Evolutionary conservation across 129 eudicot species (phyloP).

Genomic region (Flaveria ramosissima): DNA sequence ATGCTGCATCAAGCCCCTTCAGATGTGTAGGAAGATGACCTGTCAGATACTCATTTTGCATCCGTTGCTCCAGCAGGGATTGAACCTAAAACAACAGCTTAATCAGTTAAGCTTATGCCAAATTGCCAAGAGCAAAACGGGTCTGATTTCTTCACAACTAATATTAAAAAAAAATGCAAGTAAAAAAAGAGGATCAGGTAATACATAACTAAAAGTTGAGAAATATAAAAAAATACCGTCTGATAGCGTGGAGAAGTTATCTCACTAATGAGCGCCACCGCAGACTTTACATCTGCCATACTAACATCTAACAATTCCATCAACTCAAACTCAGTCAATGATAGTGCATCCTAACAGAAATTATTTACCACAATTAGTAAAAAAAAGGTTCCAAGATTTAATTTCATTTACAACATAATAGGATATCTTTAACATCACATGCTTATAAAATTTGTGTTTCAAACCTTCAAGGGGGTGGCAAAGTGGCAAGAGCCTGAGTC

Average conservation of each 20-base stretch:
- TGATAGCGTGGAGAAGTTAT: conserved; percentile 68
- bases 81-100: conserved; percentile 50
- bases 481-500: too few species aligned
- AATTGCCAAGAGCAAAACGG: not conserved
- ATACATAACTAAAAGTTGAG: not conserved
- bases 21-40: conserved; percentile 83
- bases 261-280: conserved; percentile 70
- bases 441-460: not conserved
- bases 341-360: conserved; percentile 67
- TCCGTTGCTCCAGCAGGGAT: conserved; percentile 59
- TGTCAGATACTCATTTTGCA: conserved; percentile 45
- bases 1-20: conserved; percentile 72
- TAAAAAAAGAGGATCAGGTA: not conserved
- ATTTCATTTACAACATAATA: not conserved
- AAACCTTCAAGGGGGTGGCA: too few species aligned
- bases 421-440: not conserved
- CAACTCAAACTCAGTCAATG: conserved; percentile 80
- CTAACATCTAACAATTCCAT: conserved; percentile 83
- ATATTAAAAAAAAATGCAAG: not conserved
- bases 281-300: conserved; percentile 51
- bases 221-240: conserved; percentile 43
- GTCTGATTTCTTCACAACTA: not conserved
- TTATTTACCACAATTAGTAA: not conserved
- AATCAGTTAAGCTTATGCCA: conserved; percentile 20
- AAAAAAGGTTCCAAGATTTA: not conserved